Base-by-base conservation (phyloP, 805 yeast species). In the Saccharomycopsis capsularis region DNA sequence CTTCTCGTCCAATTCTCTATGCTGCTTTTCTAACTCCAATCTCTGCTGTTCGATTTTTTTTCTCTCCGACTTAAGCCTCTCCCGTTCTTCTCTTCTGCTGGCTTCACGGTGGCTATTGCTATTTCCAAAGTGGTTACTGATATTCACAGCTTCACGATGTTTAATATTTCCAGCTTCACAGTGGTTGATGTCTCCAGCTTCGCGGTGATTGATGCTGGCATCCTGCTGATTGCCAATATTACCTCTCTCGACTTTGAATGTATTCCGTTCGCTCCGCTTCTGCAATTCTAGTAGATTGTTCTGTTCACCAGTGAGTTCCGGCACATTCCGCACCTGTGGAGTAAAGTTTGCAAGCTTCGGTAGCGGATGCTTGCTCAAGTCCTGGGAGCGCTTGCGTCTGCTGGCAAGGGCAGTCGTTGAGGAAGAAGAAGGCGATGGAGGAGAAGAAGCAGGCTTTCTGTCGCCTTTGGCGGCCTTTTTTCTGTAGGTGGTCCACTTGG, bases 401-500 rank as follows among this genome's bases (percentile, higher is more conserved):
- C 30, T 43, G 9, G 24, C 13, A 21, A 51, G 40, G n/a, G 34
- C 48, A 34, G 40, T 40, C 22, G 32, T 42, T 15, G 19, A 29
- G n/a, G 25, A 38, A 32, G 2, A 22, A n/a, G n/a, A n/a, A n/a
- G 36, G 34, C 19, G 27, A 40, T 24, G 42, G 42, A 5, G 42
- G 32, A 11, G 42, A 24, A 13, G 42, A n/a, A 27, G 9, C 32
- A 24, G 32, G 32, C 29, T 15, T 41, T 27, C 34, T 42, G 18
- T 36, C 29, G 23, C 11, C 42, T 32, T 41, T 44, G 21, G 47
- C 46, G 63, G 57, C 52, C 68, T 70, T 60, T 69, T 65, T 53
- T 53, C 76, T 67, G 56, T 75, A 75, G 0, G 78, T 72, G 27
- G 75, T 69, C 70, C 79, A 74, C 56, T 72, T 67, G 51, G 75